phyloP scores from a whole-genome alignment of 1,284 basidiomycete species.

The Ganoderma lingzhi region DNA sequence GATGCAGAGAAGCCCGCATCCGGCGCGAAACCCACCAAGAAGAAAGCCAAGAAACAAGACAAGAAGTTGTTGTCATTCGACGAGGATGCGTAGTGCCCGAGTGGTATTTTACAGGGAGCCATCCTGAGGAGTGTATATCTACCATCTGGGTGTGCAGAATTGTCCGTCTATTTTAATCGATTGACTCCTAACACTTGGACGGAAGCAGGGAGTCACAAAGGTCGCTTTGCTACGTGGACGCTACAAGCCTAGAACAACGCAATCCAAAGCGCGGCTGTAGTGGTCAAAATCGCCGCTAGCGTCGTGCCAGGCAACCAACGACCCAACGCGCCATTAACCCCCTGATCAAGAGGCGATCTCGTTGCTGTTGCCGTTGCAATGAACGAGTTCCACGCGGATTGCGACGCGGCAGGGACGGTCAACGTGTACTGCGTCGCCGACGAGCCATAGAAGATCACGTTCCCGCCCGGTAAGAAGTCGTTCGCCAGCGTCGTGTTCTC shows the following conservation, averaged over 20 bases:
- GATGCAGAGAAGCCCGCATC: slow-evolving; percentile 35
- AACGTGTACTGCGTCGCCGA: slow-evolving; percentile 31
- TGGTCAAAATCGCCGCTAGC: background rate
- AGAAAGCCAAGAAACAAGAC: slow-evolving; percentile 56
- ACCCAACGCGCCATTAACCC: background rate
- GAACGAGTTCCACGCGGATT: slow-evolving; percentile 59
- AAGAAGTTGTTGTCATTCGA: slow-evolving; percentile 68
- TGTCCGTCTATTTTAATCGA: background rate
- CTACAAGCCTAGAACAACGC: background rate
- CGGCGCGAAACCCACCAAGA: slow-evolving; percentile 45
- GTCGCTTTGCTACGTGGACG: no score
- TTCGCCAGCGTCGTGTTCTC: slow-evolving; percentile 52
- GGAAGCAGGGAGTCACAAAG: background rate
- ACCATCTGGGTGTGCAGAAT: background rate
- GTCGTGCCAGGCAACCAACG: background rate
- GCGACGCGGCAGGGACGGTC: slow-evolving; percentile 46
- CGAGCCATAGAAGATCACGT: slow-evolving; percentile 34
- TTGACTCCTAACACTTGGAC: background rate
- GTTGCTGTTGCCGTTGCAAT: slow-evolving; percentile 33
- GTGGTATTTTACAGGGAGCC: background rate
- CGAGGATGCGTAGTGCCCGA: slow-evolving; percentile 44
- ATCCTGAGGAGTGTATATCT: background rate
- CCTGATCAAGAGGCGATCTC: slow-evolving; percentile 4
- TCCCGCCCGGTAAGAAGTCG: slow-evolving; percentile 53
- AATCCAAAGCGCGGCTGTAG: background rate